A percentile compares a stretch with the other conserved stretches of the same genome.
These are phyloP conservation scores for Tuber borchii DNA, from an alignment of 495 filamentous ascomycete species.

Conservation along the genomic window DNA sequence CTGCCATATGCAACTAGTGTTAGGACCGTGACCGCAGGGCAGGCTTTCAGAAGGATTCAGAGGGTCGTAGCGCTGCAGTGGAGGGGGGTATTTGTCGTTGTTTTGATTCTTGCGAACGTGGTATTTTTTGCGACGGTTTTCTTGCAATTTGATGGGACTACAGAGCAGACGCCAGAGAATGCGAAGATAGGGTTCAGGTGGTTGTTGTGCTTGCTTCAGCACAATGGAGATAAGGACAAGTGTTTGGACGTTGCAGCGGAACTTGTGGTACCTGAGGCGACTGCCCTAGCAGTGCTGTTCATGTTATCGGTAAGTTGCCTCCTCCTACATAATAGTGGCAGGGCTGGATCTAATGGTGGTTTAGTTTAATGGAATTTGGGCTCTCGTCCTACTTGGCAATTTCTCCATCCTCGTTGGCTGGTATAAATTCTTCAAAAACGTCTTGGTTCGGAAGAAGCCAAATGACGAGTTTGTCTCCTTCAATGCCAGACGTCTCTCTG, in stretches of 20 bases:
- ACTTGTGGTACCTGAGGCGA: conserved; percentile 64
- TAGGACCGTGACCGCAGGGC: conserved; percentile 73
- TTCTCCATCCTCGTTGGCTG: conserved; percentile 78
- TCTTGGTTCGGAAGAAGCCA: conserved; percentile 46
- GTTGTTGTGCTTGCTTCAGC: conserved; percentile 61
- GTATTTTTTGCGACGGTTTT: conserved; percentile 89
- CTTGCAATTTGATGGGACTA: conserved; percentile 69
- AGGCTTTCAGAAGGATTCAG: conserved; percentile 77
- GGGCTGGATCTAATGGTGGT: conserved; percentile 31
- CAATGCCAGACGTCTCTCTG: conserved; percentile 61
- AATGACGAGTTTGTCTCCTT: conserved; percentile 74
- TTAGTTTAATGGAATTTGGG: conserved; percentile 77
- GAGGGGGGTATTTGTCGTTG: conserved; percentile 78
- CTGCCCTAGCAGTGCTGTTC: conserved; percentile 71
- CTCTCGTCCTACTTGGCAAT: conserved; percentile 70
- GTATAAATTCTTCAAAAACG: conserved; percentile 56
- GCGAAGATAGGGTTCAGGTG: conserved; percentile 49
- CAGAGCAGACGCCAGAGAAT: conserved; percentile 53
- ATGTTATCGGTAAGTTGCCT: conserved; percentile 61
- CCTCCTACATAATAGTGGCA: not conserved
- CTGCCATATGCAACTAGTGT: conserved; percentile 73
- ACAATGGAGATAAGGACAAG: conserved; percentile 55
- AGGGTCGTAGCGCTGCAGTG: conserved; percentile 90
- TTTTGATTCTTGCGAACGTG: conserved; percentile 81
- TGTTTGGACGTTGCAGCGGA: conserved; percentile 56